Evolutionary conservation across 208 protist species (phyloP).

Genomic region (Trypanosoma caninum): DNA sequence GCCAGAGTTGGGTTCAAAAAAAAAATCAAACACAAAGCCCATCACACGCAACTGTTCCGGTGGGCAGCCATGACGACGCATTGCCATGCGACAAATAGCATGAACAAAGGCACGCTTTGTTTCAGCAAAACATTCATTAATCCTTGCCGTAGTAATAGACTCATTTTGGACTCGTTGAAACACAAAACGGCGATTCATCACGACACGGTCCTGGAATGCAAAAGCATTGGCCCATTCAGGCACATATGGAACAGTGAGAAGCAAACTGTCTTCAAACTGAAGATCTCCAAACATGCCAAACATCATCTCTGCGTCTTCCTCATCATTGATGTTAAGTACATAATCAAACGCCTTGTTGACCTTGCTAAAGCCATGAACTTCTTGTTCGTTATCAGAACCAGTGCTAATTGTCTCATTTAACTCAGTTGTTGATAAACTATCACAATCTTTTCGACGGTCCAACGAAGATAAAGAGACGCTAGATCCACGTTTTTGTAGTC

Average conservation of each 20-base stretch:
- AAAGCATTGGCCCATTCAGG: slow-evolving; percentile 61
- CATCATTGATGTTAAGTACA: slow-evolving; percentile 85
- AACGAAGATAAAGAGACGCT: not conserved
- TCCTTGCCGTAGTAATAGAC: slow-evolving; percentile 36
- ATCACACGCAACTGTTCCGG: slow-evolving; percentile 48
- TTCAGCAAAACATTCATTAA: slow-evolving; percentile 81
- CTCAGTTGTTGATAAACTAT: slow-evolving; percentile 6
- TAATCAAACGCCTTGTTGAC: slow-evolving; percentile 39
- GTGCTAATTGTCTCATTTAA: slow-evolving; percentile 6
- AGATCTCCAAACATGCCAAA: slow-evolving; percentile 58
- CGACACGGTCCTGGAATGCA: slow-evolving; percentile 63
- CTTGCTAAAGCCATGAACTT: slow-evolving; percentile 11
- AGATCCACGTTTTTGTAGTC: not conserved
- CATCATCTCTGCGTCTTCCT: slow-evolving; percentile 88
- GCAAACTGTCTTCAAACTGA: slow-evolving; percentile 62
- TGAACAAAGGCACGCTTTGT: slow-evolving; percentile 79
- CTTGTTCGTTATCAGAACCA: slow-evolving; percentile 22
- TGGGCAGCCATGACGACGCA: slow-evolving; percentile 30
- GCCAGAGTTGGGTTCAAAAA: slow-evolving; percentile 74
- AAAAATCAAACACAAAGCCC: slow-evolving; percentile 49
- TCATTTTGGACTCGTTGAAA: slow-evolving; percentile 26
- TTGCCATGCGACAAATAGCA: slow-evolving; percentile 55
- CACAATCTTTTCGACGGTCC: not conserved
- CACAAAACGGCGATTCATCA: slow-evolving; percentile 65
- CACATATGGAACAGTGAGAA: slow-evolving; percentile 83